Conservation (phyloP, 371 early-diverging fungal species). For the Actinomortierella wolfii region DNA sequence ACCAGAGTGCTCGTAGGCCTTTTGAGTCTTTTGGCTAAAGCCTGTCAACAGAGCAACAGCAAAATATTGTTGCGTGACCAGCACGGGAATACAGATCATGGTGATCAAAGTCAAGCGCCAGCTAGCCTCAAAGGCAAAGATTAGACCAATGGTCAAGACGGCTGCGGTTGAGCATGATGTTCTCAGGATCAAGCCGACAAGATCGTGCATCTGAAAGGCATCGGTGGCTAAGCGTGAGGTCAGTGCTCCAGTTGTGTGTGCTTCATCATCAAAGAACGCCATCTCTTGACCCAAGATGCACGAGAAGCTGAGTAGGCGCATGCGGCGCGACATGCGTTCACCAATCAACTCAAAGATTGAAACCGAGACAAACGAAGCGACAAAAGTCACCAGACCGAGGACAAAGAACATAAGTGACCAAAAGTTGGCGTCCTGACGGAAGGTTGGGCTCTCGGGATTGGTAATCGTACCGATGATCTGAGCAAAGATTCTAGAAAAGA, state of each 20-base stretch:
- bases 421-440: conserved; percentile 63
- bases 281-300: conserved; percentile 80
- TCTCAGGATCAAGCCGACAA: conserved; percentile 54
- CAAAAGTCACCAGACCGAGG: conserved; percentile 54
- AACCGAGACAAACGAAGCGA: conserved; percentile 36
- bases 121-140: conserved; percentile 49
- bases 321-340: conserved; percentile 57
- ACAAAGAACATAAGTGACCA: conserved; percentile 80
- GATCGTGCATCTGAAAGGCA: conserved; percentile 50
- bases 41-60: conserved; percentile 44
- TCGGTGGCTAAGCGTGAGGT: conserved; percentile 86
- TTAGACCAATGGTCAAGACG: conserved; percentile 50
- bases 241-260: conserved; percentile 81
- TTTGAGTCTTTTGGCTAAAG: conserved; percentile 62
- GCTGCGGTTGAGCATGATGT: conserved; percentile 58
- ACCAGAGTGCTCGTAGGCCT: conserved; percentile 70
- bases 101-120: conserved; percentile 60
- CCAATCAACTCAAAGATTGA: conserved; percentile 26
- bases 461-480: conserved; percentile 54
- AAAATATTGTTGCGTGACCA: conserved; percentile 26
- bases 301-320: conserved; percentile 59
- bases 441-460: conserved; percentile 16
- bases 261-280: conserved; percentile 83
- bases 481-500: conserved; percentile 60
- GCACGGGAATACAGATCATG: conserved; percentile 13